A percentile compares a stretch with the other conserved stretches of the same genome.
phyloP scores from a whole-genome alignment of 1,284 basidiomycete species.

The Leccinum angustisporum region DNA sequence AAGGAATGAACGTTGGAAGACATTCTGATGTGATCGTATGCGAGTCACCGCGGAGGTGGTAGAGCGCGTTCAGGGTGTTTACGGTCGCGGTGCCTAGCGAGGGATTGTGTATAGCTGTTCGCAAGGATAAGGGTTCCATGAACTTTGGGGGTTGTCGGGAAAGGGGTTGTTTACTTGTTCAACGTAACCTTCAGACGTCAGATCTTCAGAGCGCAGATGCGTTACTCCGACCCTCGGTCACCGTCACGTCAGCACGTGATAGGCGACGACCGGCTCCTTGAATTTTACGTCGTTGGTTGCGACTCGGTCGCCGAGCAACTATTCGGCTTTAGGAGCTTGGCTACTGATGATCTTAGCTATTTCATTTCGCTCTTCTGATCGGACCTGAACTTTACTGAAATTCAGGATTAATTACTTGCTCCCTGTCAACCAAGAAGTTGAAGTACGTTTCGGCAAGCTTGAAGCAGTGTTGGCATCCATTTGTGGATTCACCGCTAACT shows the following conservation, averaged over 20 bases:
- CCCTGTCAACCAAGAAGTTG: background rate
- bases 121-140: constrained; percentile 3
- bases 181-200: background rate
- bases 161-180: background rate
- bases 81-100: constrained; percentile 3
- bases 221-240: background rate
- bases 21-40: background rate
- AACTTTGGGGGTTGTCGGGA: background rate
- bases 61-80: constrained; percentile 14
- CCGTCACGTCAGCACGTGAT: background rate
- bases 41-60: background rate
- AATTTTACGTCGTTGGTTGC: constrained; percentile 3
- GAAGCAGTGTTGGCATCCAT: constrained; percentile 1
- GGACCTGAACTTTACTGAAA: constrained; percentile 5
- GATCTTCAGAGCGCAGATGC: background rate
- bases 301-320: background rate
- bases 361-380: constrained; percentile 4
- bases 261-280: background rate
- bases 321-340: background rate
- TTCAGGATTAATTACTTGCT: background rate
- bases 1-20: constrained; percentile 13
- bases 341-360: background rate
- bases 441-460: background rate
- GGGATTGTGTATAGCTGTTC: constrained; percentile 1
- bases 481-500: constrained; percentile 1